Base-by-base conservation (phyloP, 768 basidiomycete species). In the Termitomyces sp. region DNA sequence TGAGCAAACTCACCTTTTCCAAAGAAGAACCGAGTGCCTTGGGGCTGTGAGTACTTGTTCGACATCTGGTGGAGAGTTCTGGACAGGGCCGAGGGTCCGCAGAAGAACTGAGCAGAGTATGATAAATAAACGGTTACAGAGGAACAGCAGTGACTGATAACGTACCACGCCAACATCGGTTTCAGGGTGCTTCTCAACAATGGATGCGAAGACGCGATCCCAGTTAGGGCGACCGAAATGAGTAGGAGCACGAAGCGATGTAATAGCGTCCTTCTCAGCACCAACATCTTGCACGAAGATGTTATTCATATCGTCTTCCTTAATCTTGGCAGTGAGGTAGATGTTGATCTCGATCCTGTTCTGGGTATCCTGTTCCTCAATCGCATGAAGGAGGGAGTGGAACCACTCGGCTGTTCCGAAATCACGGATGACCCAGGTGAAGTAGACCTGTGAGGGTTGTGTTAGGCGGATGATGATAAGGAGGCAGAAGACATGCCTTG, bases 371-470 rank as follows among this genome's bases (percentile, higher is more conserved):
- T 97, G 92, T 60, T 92, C 92, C 68, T 97, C 94, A 60, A 96
- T 90, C 20, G 95, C 94, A 61, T 91, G 85, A 56, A 98, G 76
- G 29, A 98, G 83, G 7, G 90, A 91, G 72, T 95, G 92, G 84
- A 97, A 96, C 91, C 91, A 94, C 67, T 92, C 91, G 5, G 91
- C 90, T 36, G 81, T 81, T 58, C 88, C 90, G 64, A 92, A 94
- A 69, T 95, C 93, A 62, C 91, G 88, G 67, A 96, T 96, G 64
- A 95, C 92, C 94, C 93, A 95, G 15, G 90, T 91, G 68, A 95
- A 93, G 77, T 93, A 93, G 45, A 91, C 85, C 79, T 79, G 25
- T 1, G 20, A 33, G 10, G 2, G 7, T 15, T 18, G 1, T 3
- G 35, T 31, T n/a, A 32, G 20, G 11, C 13, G 9, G 16, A 25